phyloP scores from a whole-genome alignment of 164 flowering plant species.

The Litsea cubeba region DNA sequence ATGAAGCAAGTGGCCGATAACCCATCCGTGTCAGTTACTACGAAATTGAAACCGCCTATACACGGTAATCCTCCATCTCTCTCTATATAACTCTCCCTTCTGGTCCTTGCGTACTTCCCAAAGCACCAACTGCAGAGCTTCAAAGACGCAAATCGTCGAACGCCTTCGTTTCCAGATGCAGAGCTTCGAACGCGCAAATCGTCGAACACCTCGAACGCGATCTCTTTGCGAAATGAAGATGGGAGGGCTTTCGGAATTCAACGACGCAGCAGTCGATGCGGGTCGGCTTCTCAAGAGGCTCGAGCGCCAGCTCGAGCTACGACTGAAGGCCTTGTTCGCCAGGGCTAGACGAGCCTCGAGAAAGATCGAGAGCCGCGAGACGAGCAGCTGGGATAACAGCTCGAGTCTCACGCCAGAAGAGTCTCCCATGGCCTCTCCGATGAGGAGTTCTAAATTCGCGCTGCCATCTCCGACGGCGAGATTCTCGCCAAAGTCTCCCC shows the following conservation, averaged over 20 bases:
- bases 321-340: conserved; percentile 32
- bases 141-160: background rate
- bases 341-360: conserved; percentile 21
- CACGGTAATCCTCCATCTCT: background rate
- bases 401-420: too few species aligned
- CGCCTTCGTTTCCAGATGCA: background rate
- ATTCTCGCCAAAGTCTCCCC: background rate
- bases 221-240: background rate
- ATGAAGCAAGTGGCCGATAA: background rate
- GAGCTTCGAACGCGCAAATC: background rate
- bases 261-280: background rate
- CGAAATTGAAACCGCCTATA: background rate
- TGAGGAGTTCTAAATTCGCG: too few species aligned
- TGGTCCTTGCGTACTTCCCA: too few species aligned
- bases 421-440: too few species aligned
- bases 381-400: background rate
- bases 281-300: background rate
- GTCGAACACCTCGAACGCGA: background rate
- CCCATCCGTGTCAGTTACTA: background rate
- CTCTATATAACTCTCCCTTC: background rate
- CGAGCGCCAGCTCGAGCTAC: too few species aligned
- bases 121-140: background rate
- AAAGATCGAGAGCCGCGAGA: conserved; percentile 11
- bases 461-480: too few species aligned
- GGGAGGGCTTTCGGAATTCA: background rate